phyloP scores from a whole-genome alignment of 805 yeast genomes.

The Nakazawaea holstii region DNA sequence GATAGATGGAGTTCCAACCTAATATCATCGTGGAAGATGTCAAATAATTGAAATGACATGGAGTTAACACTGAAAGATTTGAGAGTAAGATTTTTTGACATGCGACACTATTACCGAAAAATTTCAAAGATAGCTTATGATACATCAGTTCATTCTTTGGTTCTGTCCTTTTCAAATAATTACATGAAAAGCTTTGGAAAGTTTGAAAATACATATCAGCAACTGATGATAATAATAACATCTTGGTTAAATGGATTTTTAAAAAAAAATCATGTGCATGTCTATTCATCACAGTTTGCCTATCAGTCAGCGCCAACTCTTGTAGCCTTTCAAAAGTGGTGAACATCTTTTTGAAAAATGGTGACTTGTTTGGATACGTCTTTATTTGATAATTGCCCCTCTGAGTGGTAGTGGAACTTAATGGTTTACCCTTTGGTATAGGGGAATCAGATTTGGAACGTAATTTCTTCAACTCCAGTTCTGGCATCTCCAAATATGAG shows the following conservation, averaged over 20 bases:
- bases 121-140: background rate
- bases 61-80: background rate
- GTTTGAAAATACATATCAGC: slow-evolving; percentile 2
- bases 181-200: background rate
- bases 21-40: slow-evolving; percentile 2
- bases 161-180: background rate
- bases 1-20: background rate
- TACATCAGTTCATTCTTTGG: background rate
- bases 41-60: slow-evolving; percentile 4
- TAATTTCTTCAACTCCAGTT: background rate
- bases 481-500: slow-evolving; percentile 3
- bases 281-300: background rate
- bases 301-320: background rate
- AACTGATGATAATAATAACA: background rate
- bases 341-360: background rate
- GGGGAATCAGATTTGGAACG: background rate
- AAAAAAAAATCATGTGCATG: background rate
- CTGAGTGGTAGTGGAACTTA: too few relatives aligned
- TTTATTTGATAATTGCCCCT: background rate
- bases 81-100: background rate
- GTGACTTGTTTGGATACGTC: background rate
- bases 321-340: background rate
- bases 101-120: background rate
- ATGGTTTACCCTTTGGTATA: background rate
- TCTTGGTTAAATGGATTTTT: background rate